Evolutionary conservation across 176 grass and related monocot species (phyloP).

Genomic region (Lolium rigidum): DNA sequence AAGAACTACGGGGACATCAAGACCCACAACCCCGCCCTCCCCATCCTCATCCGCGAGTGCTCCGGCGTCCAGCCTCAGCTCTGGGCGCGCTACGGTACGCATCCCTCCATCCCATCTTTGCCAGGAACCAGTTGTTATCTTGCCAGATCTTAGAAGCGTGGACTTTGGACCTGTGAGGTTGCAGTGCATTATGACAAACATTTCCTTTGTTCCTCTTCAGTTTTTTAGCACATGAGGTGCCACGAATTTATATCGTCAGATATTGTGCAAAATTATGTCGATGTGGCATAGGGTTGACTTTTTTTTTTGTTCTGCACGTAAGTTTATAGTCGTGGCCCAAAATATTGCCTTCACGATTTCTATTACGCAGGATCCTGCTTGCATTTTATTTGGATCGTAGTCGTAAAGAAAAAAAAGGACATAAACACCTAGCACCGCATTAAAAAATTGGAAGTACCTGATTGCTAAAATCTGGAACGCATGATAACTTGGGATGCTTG

Average conservation of each 20-base stretch:
- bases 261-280: not conserved
- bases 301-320: no score
- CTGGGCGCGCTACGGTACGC: slow-evolving; percentile 89
- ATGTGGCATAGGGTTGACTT: not conserved
- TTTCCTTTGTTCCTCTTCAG: not conserved
- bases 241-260: not conserved
- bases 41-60: no score
- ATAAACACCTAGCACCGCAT: not conserved
- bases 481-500: not conserved
- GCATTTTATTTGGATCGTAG: not conserved
- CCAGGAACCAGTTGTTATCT: not conserved
- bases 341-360: not conserved
- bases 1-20: slow-evolving; percentile 94
- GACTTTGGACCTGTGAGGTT: not conserved
- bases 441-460: not conserved
- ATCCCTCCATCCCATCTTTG: not conserved
- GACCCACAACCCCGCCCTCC: slow-evolving; percentile 56
- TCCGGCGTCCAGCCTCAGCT: slow-evolving; percentile 72
- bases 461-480: not conserved
- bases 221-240: not conserved
- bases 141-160: not conserved
- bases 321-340: not conserved
- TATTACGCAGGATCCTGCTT: not conserved
- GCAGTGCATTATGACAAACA: not conserved
- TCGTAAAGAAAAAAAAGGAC: no score